Base-by-base conservation (phyloP, 345 rosid species). In the Geranium rotundifolium region DNA sequence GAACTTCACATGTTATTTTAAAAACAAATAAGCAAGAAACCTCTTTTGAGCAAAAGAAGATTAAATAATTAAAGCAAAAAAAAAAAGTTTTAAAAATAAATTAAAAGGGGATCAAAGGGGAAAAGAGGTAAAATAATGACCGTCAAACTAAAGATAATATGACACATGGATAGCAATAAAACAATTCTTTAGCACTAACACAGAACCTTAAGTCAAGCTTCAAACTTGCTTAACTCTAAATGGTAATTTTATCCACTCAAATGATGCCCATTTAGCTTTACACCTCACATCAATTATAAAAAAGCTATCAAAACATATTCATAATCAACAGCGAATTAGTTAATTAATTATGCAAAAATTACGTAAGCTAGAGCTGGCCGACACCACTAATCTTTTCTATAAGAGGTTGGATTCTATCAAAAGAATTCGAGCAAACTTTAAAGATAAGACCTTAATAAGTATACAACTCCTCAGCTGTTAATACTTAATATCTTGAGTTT, bases 201-300 rank as follows among this genome's bases (percentile, higher is more conserved):
- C 3, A 31, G 50, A 41, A 41, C 50, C 9, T 41, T 41, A 41
- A 6, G 50, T 12, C 14, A 5, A 5, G 50, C 14, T 41, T 41
- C 50, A 41, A 41, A 5, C 7, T 41, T 41, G 1, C 9, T 41
- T 41, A 41, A n/a, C 41, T 34, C 41, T 34, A 3, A 34, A 34
- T 34, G 41, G 4, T 8, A 34, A 4, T 3, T 34, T 34, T 34
- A 34, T 34, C 41, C 41, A 4, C 41, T 34, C 41, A 34, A 34
- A 65, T 66, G 70, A 58, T 41, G 7, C 7, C 37, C 23, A 64
- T 50, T 17, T 19, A 67, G 14, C 65, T 73, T 61, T 62, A 67
- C 65, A 65, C 52, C 57, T 69, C 58, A 41, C 62, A 54, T 59
- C 18, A 64, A 61, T 29, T 37, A 15, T 52, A 19, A 61, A 61